A percentile compares a stretch with the other conserved stretches of the same genome.
Conservation (phyloP, 441 rosid species). For the Euphorbia neoarborescens region DNA sequence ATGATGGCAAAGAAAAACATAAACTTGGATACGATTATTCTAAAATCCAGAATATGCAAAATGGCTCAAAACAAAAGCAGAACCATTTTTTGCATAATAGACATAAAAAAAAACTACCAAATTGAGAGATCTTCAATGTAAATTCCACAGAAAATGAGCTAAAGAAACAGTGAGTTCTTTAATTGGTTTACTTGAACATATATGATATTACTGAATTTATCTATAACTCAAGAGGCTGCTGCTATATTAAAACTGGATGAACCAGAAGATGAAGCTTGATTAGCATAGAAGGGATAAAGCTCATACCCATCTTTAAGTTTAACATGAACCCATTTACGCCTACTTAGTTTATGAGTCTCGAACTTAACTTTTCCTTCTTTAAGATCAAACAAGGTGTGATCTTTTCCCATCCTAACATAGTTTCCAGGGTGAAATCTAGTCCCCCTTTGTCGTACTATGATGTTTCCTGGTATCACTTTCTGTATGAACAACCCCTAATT, state of each 20-base stretch:
- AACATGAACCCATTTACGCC: constrained; percentile 73
- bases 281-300: constrained; percentile 54
- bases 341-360: constrained; percentile 46
- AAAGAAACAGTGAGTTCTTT: not conserved
- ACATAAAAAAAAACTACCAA: not conserved
- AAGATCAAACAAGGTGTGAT: constrained; percentile 70
- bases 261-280: constrained; percentile 11
- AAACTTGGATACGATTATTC: not conserved
- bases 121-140: not conserved
- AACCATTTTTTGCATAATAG: not conserved
- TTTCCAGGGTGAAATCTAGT: constrained; percentile 82
- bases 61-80: not conserved
- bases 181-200: not conserved
- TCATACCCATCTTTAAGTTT: constrained; percentile 55
- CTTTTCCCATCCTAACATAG: constrained; percentile 75
- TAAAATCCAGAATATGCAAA: not conserved
- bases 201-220: not conserved
- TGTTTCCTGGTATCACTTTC: constrained; percentile 71
- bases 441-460: constrained; percentile 60
- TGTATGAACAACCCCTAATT: constrained; percentile 15
- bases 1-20: too few relatives aligned
- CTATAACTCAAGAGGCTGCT: constrained; percentile 14
- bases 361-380: constrained; percentile 72
- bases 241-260: constrained; percentile 26
- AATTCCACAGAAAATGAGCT: not conserved